A percentile compares a stretch with the other conserved stretches of the same genome.
phyloP scores from a whole-genome alignment of 768 basidiomycete genomes.

The Termitomyces sp. region DNA sequence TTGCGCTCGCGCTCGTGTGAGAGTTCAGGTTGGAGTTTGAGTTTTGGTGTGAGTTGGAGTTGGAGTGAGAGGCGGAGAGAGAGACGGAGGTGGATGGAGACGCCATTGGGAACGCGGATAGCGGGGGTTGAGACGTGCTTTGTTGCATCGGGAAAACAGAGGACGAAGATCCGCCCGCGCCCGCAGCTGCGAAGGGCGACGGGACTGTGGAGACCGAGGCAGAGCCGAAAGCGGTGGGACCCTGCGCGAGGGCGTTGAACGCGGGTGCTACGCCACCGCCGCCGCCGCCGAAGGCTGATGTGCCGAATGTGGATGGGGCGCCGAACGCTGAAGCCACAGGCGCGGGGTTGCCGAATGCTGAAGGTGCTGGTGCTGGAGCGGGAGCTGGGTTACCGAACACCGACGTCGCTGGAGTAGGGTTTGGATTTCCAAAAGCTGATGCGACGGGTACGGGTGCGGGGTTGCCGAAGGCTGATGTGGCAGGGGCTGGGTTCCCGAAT shows the following conservation, averaged over 20 bases:
- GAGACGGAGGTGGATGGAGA: conserved; percentile 10
- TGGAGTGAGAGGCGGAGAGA: no score
- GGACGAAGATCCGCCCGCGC: no score
- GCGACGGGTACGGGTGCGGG: background rate
- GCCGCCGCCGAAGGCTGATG: background rate
- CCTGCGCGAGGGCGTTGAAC: conserved; percentile 1
- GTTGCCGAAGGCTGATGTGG: conserved; percentile 2
- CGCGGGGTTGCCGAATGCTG: conserved; percentile 5
- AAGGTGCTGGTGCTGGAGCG: conserved; percentile 1
- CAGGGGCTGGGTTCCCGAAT: conserved; percentile 13
- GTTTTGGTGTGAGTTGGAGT: no score
- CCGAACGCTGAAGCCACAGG: no score
- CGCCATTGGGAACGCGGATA: conserved; percentile 18
- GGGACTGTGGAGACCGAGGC: conserved; percentile 5
- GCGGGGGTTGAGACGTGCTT: conserved; percentile 7
- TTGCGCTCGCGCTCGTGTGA: no score
- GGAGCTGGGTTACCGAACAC: conserved; percentile 3
- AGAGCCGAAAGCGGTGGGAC: conserved; percentile 6
- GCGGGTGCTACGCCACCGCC: background rate
- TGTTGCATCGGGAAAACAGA: conserved; percentile 7
- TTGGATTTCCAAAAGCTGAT: conserved; percentile 17
- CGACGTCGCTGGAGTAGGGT: conserved; percentile 2
- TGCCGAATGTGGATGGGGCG: no score
- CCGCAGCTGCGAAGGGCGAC: conserved; percentile 8
- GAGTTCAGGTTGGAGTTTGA: no score